Evolutionary conservation across 2,329 filamentous ascomycete species (phyloP).

Genomic region (Coleophoma eucalyptorum): DNA sequence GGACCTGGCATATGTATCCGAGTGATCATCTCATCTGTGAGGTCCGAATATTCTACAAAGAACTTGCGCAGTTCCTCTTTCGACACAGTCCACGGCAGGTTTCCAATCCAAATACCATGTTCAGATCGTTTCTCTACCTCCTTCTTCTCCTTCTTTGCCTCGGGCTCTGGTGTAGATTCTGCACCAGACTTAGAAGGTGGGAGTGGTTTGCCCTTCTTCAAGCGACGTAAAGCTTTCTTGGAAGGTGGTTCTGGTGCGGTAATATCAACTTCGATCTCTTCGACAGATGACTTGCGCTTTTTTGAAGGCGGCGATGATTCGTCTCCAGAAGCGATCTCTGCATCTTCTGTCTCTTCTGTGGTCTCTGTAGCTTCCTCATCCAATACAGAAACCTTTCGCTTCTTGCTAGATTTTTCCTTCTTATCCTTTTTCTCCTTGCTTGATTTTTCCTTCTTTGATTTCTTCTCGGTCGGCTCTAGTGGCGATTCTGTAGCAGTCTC

Average conservation of each 20-base stretch:
- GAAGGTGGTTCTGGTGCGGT: constrained; percentile 88
- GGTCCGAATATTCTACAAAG: constrained; percentile 68
- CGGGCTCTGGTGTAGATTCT: constrained; percentile 31
- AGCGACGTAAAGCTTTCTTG: constrained; percentile 84
- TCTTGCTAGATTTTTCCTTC: constrained; percentile 14
- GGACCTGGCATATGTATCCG: constrained; percentile 57
- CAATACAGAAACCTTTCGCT: constrained; percentile 18
- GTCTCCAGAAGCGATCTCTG: neutral
- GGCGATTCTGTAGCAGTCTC: neutral
- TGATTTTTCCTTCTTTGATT: constrained; percentile 8
- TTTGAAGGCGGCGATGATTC: constrained; percentile 17
- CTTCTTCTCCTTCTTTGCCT: constrained; percentile 34
- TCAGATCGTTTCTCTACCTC: constrained; percentile 62
- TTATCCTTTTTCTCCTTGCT: constrained; percentile 10
- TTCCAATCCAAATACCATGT: constrained; percentile 93
- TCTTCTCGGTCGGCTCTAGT: constrained; percentile 2
- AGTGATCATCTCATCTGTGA: constrained; percentile 70
- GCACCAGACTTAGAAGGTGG: constrained; percentile 38
- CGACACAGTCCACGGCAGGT: constrained; percentile 80
- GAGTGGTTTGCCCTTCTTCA: constrained; percentile 75
- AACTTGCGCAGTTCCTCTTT: constrained; percentile 73
- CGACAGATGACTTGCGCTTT: constrained; percentile 65
- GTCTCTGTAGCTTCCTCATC: constrained; percentile 7
- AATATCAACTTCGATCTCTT: constrained; percentile 87
- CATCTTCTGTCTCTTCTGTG: constrained; percentile 2